A percentile compares a stretch with the other conserved stretches of the same genome.
These are phyloP conservation scores for Vigna reflexopilosa DNA, from an alignment of 306 rosid genomes.

Conservation along the genomic window DNA sequence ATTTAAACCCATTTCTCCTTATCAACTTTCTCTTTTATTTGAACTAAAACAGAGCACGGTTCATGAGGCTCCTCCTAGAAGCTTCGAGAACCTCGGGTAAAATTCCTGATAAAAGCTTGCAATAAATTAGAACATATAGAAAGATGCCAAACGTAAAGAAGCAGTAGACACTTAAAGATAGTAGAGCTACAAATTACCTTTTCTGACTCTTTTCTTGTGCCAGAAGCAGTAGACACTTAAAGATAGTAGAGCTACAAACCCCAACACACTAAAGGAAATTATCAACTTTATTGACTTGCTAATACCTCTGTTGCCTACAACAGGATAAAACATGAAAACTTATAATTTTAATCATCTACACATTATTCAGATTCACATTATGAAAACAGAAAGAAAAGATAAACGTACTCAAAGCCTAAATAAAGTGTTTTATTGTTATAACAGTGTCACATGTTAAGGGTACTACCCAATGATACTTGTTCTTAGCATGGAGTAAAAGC, in stretches of 20 bases:
- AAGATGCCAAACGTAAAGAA: not conserved
- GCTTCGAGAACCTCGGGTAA: slow-evolving; percentile 38
- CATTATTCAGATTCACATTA: not conserved
- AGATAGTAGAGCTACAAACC: slow-evolving; percentile 23
- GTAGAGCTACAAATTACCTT: slow-evolving; percentile 37
- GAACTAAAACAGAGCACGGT: too few relatives aligned
- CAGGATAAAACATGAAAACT: not conserved
- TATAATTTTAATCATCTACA: not conserved
- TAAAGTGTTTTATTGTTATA: not conserved
- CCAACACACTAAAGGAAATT: slow-evolving; percentile 24
- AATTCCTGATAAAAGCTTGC: slow-evolving; percentile 43
- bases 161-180: slow-evolving; percentile 31
- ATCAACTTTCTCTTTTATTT: too few relatives aligned
- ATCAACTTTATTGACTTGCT: slow-evolving; percentile 18
- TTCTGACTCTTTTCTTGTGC: not conserved
- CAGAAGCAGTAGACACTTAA: slow-evolving; percentile 32
- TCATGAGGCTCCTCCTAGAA: too few relatives aligned
- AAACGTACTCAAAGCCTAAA: not conserved
- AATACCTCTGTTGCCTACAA: slow-evolving; percentile 16
- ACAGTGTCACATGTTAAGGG: not conserved
- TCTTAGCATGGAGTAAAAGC: not conserved
- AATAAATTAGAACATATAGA: not conserved
- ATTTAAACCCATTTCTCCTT: too few relatives aligned
- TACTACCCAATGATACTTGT: not conserved
- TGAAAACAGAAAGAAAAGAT: not conserved